Percentiles rank a stretch among this genome's conserved stretches.
Conservation (phyloP, 2,329 filamentous ascomycete genomes). For the Ophiognomonia clavigignenti-juglandacearum region DNA sequence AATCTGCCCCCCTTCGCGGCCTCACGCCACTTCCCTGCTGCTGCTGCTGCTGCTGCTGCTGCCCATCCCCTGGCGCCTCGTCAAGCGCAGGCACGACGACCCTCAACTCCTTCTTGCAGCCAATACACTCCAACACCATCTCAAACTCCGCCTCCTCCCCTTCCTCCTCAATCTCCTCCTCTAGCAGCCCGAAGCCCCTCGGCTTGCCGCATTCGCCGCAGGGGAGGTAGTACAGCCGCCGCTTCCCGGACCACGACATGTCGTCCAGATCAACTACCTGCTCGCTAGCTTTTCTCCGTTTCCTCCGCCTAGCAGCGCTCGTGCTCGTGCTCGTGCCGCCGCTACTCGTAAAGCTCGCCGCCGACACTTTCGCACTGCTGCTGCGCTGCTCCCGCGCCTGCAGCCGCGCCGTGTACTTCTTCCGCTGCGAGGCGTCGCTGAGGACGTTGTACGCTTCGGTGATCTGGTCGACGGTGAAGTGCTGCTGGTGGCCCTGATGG, state of each 20-base stretch:
- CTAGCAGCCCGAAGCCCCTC: constrained; percentile 18
- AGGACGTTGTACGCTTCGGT: constrained; percentile 7
- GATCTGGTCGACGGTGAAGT: constrained; percentile 12
- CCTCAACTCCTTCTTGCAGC: neutral
- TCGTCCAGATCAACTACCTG: constrained; percentile 44
- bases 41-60: neutral
- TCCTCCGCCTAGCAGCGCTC: too few relatives aligned
- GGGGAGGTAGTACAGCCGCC: constrained; percentile 31
- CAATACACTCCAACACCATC: neutral
- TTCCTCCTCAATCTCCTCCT: constrained; percentile 14
- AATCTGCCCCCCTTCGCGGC: too few relatives aligned
- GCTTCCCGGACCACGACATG: constrained; percentile 32
- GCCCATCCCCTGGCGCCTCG: neutral
- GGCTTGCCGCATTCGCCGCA: constrained; percentile 35
- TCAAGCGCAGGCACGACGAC: constrained; percentile 3
- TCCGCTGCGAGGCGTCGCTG: constrained; percentile 1
- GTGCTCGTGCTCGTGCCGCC: neutral
- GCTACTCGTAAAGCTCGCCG: constrained; percentile 16
- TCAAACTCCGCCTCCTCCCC: constrained; percentile 14
- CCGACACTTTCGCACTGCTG: too few relatives aligned
- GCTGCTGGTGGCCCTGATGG: neutral
- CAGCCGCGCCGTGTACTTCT: constrained; percentile 1
- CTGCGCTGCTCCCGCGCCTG: constrained; percentile 1
- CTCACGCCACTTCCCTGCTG: too few relatives aligned
- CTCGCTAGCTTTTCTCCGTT: constrained; percentile 26